Evolutionary conservation across 768 basidiomycete species (phyloP).

Genomic region (Coprinopsis sp.): DNA sequence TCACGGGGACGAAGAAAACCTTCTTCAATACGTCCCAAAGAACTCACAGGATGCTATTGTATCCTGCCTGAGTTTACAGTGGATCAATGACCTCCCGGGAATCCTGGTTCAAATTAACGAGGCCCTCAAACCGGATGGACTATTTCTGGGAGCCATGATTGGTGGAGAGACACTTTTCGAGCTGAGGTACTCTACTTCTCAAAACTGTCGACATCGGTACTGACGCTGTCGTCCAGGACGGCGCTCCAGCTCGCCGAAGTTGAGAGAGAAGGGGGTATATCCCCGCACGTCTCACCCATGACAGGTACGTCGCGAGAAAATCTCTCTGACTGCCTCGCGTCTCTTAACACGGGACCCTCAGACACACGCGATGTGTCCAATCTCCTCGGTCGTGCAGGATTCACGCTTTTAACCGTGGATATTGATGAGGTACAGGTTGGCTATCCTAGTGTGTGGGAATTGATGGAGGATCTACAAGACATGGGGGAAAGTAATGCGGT

Average conservation of each 20-base stretch:
- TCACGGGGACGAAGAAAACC: conserved; percentile 78
- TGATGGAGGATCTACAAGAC: conserved; percentile 86
- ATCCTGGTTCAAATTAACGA: conserved; percentile 77
- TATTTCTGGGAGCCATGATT: conserved; percentile 91
- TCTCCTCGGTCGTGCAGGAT: conserved; percentile 87
- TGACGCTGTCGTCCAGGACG: conserved; percentile 48
- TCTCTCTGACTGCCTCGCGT: too few species aligned
- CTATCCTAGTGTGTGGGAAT: conserved; percentile 95
- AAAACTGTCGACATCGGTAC: conserved; percentile 3
- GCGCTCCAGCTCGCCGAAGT: conserved; percentile 90
- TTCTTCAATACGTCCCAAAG: conserved; percentile 59
- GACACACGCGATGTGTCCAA: conserved; percentile 93
- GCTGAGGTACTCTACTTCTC: conserved; percentile 48
- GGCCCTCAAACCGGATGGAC: conserved; percentile 82
- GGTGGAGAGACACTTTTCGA: conserved; percentile 97
- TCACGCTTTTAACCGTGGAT: conserved; percentile 91
- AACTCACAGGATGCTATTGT: conserved; percentile 89
- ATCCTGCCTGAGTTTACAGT: conserved; percentile 88
- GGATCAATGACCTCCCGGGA: conserved; percentile 98
- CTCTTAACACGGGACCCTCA: too few species aligned
- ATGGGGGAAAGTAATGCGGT: conserved; percentile 98
- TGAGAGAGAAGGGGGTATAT: conserved; percentile 93
- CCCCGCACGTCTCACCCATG: conserved; percentile 97
- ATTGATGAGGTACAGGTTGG: conserved; percentile 87
- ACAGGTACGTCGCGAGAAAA: conserved; percentile 67